These are phyloP conservation scores for Strigomonas culicis DNA, from an alignment of 208 protist genomes.

Conservation along the genomic window DNA sequence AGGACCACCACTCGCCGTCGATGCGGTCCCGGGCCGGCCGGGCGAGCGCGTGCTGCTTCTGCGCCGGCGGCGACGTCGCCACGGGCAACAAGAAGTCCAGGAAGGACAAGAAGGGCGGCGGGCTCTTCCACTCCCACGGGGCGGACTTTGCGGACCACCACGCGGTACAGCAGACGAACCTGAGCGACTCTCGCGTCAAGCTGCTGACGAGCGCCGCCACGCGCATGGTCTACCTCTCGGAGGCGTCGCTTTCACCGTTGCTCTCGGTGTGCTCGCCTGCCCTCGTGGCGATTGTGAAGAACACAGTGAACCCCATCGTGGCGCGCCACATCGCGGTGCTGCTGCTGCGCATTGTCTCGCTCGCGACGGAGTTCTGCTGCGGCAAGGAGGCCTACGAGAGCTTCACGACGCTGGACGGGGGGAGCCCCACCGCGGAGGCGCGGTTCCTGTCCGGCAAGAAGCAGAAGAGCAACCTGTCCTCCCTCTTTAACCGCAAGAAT, in stretches of 20 bases:
- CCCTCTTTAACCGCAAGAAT: not conserved
- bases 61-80: not conserved
- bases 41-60: too few relatives aligned
- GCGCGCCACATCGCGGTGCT: conserved; percentile 63
- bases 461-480: not conserved
- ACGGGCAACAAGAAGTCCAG: conserved; percentile 3
- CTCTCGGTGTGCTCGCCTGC: conserved; percentile 43
- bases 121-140: too few relatives aligned
- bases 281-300: conserved; percentile 42
- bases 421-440: too few relatives aligned
- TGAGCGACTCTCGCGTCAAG: not conserved
- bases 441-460: not conserved
- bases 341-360: conserved; percentile 54
- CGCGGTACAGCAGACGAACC: not conserved
- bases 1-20: too few relatives aligned
- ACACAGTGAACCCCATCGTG: conserved; percentile 67
- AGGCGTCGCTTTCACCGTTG: conserved; percentile 31
- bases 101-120: too few relatives aligned
- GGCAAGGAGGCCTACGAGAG: too few relatives aligned
- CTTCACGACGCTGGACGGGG: too few relatives aligned
- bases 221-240: conserved; percentile 26
- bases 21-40: too few relatives aligned
- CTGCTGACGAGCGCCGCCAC: not conserved
- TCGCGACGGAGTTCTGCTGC: conserved; percentile 32
- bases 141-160: too few relatives aligned